These are phyloP conservation scores for Triadica sebifera DNA, from an alignment of 345 rosid genomes.

Conservation along the genomic window DNA sequence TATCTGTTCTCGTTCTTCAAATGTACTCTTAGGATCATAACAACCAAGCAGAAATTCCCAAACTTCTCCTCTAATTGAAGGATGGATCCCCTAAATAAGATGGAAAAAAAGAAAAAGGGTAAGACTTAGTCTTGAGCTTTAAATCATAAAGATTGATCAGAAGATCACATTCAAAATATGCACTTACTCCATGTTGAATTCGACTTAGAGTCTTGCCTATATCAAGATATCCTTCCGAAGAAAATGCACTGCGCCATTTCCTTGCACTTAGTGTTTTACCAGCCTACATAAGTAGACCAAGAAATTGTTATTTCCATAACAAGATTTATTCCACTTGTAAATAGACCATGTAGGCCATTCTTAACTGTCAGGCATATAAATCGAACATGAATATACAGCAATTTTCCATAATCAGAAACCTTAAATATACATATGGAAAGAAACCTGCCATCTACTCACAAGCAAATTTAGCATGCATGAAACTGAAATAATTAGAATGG, in stretches of 20 bases:
- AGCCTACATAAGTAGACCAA: constrained; percentile 50
- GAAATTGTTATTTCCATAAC: constrained; percentile 6
- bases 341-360: neutral
- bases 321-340: constrained; percentile 3
- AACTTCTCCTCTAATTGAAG: constrained; percentile 97
- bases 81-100: constrained; percentile 75
- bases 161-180: neutral
- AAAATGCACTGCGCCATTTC: constrained; percentile 93
- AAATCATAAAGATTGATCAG: constrained; percentile 7
- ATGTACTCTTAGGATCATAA: constrained; percentile 87
- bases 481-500: neutral
- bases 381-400: neutral
- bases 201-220: constrained; percentile 74
- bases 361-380: neutral
- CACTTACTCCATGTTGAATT: constrained; percentile 81
- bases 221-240: constrained; percentile 72
- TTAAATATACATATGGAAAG: neutral
- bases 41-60: constrained; percentile 98
- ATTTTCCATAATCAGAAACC: neutral
- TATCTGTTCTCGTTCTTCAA: constrained; percentile 78
- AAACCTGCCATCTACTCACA: neutral
- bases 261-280: constrained; percentile 96
- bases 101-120: neutral
- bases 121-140: neutral
- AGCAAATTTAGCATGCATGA: neutral